A percentile compares a stretch with the other conserved stretches of the same genome.
These are phyloP conservation scores for Bondarzewia mesenterica DNA, from an alignment of 1,284 basidiomycete species.

Conservation along the genomic window DNA sequence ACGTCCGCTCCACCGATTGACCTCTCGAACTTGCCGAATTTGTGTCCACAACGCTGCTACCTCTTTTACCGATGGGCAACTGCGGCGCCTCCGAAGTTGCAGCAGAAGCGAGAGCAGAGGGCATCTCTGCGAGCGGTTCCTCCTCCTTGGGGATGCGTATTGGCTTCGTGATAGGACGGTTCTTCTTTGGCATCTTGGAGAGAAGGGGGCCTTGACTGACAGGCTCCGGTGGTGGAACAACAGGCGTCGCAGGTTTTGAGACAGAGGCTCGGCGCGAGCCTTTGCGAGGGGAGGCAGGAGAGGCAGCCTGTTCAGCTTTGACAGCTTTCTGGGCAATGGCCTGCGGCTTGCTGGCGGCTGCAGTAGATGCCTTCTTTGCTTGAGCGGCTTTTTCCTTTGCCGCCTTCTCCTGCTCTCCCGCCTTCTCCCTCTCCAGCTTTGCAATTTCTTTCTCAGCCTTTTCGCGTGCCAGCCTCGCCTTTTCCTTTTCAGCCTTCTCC, in stretches of 20 bases:
- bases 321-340: slow-evolving; percentile 11
- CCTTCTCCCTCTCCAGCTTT: slow-evolving; percentile 20
- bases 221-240: slow-evolving; percentile 15
- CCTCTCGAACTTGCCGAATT: slow-evolving; percentile 48
- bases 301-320: slow-evolving; percentile 4
- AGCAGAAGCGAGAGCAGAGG: slow-evolving; percentile 34
- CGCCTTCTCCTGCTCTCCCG: slow-evolving; percentile 2
- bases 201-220: slow-evolving; percentile 57
- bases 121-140: slow-evolving; percentile 33
- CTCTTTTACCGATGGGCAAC: slow-evolving; percentile 25
- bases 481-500: slow-evolving; percentile 23
- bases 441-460: slow-evolving; percentile 20
- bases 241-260: slow-evolving; percentile 17
- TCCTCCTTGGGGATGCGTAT: slow-evolving; percentile 56
- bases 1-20: slow-evolving; percentile 44
- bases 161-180: slow-evolving; percentile 53
- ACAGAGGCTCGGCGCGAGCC: slow-evolving; percentile 8
- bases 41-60: slow-evolving; percentile 26
- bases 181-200: slow-evolving; percentile 76
- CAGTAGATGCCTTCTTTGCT: slow-evolving; percentile 23
- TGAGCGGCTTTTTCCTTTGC: slow-evolving; percentile 25
- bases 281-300: slow-evolving; percentile 10
- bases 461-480: slow-evolving; percentile 23
- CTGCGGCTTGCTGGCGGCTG: slow-evolving; percentile 17
- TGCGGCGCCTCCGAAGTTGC: slow-evolving; percentile 36